Base-by-base conservation (phyloP, 805 yeast species). In the Barnettozyma populi region DNA sequence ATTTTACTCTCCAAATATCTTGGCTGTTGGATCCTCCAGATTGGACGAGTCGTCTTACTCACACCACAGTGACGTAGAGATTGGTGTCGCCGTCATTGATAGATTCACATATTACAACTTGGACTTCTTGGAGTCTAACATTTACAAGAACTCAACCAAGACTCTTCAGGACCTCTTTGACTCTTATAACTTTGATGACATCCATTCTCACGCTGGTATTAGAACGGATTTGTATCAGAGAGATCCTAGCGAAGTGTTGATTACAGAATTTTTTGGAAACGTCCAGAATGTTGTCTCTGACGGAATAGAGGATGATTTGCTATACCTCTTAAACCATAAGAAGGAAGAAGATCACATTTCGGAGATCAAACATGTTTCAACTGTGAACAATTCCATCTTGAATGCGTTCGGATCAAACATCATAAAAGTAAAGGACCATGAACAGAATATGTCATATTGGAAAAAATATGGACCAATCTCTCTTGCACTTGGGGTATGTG, bases 21-120 rank as follows among this genome's bases (percentile, higher is more conserved):
- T 94, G 45, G 88, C 97, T 1, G 95, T 92, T 32, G 99, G 99
- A 0, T 89, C 97, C 1, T 86, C 95, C 9, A 85, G 77, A 54
- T 53, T 88, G 7, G 96, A 85, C 47, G 97, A 94, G 67, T 82
- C 92, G 44, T 88, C 96, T 2, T 94, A 90, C 62, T 90, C 97
- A 2, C 98, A 94, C 60, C 96, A 89, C 64, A 88, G 97, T 1
- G 99, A 94, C 64, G 79, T 85, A 40, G 97, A 92, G 59, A 80
- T 94, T 43, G 99, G 99, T 7, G 98, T 94, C 44, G 97, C 99
- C 0, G 97, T 94, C 11, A 94, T 94, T 60, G 99, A 94, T 65
- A 73, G 99, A 57, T 94, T 94, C 70, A 94, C 99, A 0, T 90
- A 90, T 65, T 89, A 80, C 67, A 90, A 89, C 45, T 74, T 94